These are phyloP conservation scores for Hemileia vastatrix DNA, from an alignment of 1,284 basidiomycete species.

Conservation along the genomic window DNA sequence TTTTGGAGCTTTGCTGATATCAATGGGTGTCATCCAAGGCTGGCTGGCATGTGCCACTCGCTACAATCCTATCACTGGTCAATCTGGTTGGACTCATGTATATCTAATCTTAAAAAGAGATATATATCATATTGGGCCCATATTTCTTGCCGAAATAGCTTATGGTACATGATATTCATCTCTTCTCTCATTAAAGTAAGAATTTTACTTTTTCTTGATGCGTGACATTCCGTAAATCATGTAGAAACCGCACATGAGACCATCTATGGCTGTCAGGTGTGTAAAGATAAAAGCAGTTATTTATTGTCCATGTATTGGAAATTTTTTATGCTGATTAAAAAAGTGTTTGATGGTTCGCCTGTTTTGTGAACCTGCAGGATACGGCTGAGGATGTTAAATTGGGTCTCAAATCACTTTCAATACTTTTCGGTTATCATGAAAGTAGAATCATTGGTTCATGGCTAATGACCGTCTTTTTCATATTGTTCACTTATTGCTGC, in stretches of 20 bases:
- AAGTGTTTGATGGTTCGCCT: not conserved
- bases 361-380: conserved; percentile 13
- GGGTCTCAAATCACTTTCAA: conserved; percentile 13
- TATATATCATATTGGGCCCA: not conserved
- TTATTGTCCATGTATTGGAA: not conserved
- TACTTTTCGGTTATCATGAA: conserved; percentile 12
- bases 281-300: too few species aligned
- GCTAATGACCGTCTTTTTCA: conserved; percentile 7
- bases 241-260: conserved; percentile 16
- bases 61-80: conserved; percentile 4
- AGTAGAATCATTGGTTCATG: conserved; percentile 8
- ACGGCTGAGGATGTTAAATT: conserved; percentile 15
- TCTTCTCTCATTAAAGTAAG: not conserved
- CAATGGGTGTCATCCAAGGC: conserved; percentile 18
- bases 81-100: conserved; percentile 2
- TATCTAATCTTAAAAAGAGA: conserved; percentile 10
- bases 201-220: not conserved
- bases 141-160: conserved; percentile 14
- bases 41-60: conserved; percentile 13
- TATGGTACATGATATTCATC: conserved; percentile 3
- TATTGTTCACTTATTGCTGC: too few species aligned
- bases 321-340: too few species aligned
- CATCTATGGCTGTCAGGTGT: conserved; percentile 20
- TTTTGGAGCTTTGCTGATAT: conserved; percentile 14
- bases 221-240: not conserved